Percentiles rank a stretch among this genome's conserved stretches.
Evolutionary conservation across 1,284 basidiomycete genomes (phyloP).

Genomic region (Papiliotrema terrestris): DNA sequence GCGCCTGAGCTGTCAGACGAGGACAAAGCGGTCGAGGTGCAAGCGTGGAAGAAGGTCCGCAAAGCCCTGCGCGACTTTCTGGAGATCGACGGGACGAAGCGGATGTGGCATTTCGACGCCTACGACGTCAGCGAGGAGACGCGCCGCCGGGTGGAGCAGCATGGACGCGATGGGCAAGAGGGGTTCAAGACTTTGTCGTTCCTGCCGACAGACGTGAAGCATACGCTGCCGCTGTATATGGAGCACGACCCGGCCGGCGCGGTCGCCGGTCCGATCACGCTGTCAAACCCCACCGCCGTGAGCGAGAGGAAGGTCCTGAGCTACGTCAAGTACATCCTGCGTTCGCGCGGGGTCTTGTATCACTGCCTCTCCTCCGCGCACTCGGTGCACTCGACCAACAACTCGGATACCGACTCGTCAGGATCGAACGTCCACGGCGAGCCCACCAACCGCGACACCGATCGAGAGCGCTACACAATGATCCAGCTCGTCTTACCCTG

Average conservation of each 20-base stretch:
- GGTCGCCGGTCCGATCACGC: conserved; percentile 18
- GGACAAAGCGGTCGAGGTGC: conserved; percentile 20
- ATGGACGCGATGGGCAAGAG: conserved; percentile 6
- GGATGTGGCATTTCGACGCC: conserved; percentile 52
- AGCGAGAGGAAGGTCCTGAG: conserved; percentile 44
- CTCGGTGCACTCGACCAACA: no score
- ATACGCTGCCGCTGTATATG: conserved; percentile 49
- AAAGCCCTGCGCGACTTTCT: conserved; percentile 50
- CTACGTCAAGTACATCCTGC: conserved; percentile 53
- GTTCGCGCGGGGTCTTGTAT: conserved; percentile 55
- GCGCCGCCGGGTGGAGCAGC: conserved; percentile 19
- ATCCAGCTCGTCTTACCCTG: conserved; percentile 37
- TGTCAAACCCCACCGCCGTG: conserved; percentile 45
- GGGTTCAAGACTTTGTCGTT: conserved; percentile 55
- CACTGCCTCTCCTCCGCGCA: conserved; percentile 40
- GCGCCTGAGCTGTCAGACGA: conserved; percentile 10
- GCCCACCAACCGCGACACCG: not conserved
- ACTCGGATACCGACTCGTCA: no score
- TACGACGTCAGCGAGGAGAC: conserved; percentile 40
- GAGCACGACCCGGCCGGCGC: conserved; percentile 4
- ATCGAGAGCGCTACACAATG: conserved; percentile 5
- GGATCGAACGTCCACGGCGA: not conserved
- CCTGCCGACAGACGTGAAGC: conserved; percentile 50
- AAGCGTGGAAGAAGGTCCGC: conserved; percentile 45
- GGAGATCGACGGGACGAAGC: conserved; percentile 50